Base-by-base conservation (phyloP, 306 rosid genomes). In the Senna tora region DNA sequence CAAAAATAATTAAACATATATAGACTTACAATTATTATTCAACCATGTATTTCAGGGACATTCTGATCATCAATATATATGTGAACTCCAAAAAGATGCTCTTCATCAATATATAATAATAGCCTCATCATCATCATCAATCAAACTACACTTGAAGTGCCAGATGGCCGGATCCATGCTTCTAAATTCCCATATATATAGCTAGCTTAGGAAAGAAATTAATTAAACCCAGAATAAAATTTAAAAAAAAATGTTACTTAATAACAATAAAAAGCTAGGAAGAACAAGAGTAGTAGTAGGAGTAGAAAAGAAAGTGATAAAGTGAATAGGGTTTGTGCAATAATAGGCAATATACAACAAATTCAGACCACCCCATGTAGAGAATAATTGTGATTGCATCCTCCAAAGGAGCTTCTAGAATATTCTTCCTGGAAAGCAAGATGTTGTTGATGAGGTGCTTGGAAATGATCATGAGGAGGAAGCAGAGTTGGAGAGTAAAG, bases 401-500 rank as follows among this genome's bases (percentile, higher is more conserved):
- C 84, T 14, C 77, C 84, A 60, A 75, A 82, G 74, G 67, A 79
- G 3, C 30, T 25, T 49, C 59, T 73, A 20, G 80, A 66, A n/a
- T n/a, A n/a, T n/a, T n/a, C n/a, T 7, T 84, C 83, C 9, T 80
- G 77, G 47, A 82, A 86, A 75, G 75, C 76, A 75, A 77, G 39
- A 84, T 65, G 78, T 54, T 53, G 73, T n/a, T n/a, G n/a, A n/a
- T n/a, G n/a, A n/a, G 54, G 34, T 67, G 9, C 71, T 21, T 65
- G 69, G 49, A 30, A 63, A 51, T 83, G 73, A n/a, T n/a, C n/a
- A n/a, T n/a, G n/a, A n/a, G n/a, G n/a, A 67, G 90, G 84, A 74
- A 84, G 82, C 80, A 85, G 36, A 51, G 33, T n/a, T 11, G 79
- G 80, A 22, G 90, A 75, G 81, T 78, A 72, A 79, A 76, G 85